phyloP scores from a whole-genome alignment of 495 filamentous ascomycete species.

The Daldinia loculata region DNA sequence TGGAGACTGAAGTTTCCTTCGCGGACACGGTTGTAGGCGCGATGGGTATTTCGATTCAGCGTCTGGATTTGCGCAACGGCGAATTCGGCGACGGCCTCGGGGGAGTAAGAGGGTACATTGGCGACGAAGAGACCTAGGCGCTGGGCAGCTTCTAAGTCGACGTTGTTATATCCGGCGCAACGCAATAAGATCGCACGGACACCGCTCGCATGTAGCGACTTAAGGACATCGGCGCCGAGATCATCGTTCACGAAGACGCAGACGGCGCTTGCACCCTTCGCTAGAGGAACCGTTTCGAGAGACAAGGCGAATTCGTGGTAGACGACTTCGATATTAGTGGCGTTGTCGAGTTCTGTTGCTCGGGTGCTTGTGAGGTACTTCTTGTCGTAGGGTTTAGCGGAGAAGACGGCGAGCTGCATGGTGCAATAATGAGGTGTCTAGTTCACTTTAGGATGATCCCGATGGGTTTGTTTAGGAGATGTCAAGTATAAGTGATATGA shows the following conservation, averaged over 20 bases:
- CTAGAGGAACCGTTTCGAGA: conserved; percentile 65
- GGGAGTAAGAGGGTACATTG: conserved; percentile 73
- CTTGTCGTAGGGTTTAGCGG: conserved; percentile 69
- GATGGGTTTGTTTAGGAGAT: not conserved
- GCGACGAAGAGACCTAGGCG: conserved; percentile 69
- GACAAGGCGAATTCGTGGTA: conserved; percentile 66
- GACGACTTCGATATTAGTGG: conserved; percentile 48
- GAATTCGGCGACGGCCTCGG: conserved; percentile 78
- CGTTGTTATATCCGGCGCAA: conserved; percentile 76
- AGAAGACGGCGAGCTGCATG: conserved; percentile 70
- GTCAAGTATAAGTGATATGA: not conserved
- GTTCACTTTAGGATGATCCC: not conserved
- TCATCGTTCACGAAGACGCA: conserved; percentile 79
- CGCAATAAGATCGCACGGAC: conserved; percentile 68
- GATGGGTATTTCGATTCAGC: conserved; percentile 74
- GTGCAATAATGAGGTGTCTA: conserved; percentile 6
- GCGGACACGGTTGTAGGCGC: conserved; percentile 74
- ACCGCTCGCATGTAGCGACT: conserved; percentile 56
- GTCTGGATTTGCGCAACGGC: conserved; percentile 72
- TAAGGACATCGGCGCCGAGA: conserved; percentile 60
- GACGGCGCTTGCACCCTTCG: conserved; percentile 63
- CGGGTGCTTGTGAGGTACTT: conserved; percentile 55
- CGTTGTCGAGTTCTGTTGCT: conserved; percentile 30
- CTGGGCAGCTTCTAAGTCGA: conserved; percentile 66
- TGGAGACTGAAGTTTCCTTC: conserved; percentile 77